Evolutionary conservation across 805 yeast species (phyloP).

Genomic region (Wickerhamiella domercqiae): DNA sequence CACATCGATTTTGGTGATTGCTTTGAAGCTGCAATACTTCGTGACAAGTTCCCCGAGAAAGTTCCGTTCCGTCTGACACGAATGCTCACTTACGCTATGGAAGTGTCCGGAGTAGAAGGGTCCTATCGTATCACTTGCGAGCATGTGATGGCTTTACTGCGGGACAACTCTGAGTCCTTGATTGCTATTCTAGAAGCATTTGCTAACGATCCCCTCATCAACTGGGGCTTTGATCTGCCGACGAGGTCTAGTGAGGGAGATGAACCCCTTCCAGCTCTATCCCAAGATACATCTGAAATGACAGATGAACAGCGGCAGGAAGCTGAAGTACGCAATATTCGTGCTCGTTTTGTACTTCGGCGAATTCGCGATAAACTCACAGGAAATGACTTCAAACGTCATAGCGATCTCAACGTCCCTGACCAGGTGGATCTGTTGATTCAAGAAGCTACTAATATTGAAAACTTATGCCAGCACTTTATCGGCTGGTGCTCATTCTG

Average conservation of each 20-base stretch:
- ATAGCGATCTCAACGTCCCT: slow-evolving; percentile 58
- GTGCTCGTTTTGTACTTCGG: slow-evolving; percentile 79
- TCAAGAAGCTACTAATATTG: slow-evolving; percentile 92
- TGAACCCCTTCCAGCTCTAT: slow-evolving; percentile 3
- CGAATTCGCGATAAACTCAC: slow-evolving; percentile 85
- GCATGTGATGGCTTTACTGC: slow-evolving; percentile 85
- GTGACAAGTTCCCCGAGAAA: slow-evolving; percentile 96
- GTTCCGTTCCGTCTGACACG: slow-evolving; percentile 94
- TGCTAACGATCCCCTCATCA: slow-evolving; percentile 94
- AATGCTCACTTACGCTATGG: slow-evolving; percentile 97
- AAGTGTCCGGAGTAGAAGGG: slow-evolving; percentile 96
- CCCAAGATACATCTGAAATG: slow-evolving; percentile 10
- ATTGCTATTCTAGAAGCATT: slow-evolving; percentile 98
- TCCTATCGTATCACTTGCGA: slow-evolving; percentile 93
- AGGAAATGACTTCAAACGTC: slow-evolving; percentile 78
- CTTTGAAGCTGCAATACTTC: slow-evolving; percentile 90
- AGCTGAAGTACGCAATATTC: slow-evolving; percentile 42
- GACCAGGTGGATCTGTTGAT: slow-evolving; percentile 87
- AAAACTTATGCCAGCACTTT: slow-evolving; percentile 89
- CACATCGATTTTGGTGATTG: slow-evolving; percentile 99
- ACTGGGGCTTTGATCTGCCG: slow-evolving; percentile 97
- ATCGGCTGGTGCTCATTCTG: slow-evolving; percentile 99
- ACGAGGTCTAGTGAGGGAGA: slow-evolving; percentile 21
- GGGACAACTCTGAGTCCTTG: slow-evolving; percentile 88
- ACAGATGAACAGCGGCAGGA: slow-evolving; percentile 17